phyloP scores from a whole-genome alignment of 2,329 filamentous ascomycete species.

The Hypocreales sp. region DNA sequence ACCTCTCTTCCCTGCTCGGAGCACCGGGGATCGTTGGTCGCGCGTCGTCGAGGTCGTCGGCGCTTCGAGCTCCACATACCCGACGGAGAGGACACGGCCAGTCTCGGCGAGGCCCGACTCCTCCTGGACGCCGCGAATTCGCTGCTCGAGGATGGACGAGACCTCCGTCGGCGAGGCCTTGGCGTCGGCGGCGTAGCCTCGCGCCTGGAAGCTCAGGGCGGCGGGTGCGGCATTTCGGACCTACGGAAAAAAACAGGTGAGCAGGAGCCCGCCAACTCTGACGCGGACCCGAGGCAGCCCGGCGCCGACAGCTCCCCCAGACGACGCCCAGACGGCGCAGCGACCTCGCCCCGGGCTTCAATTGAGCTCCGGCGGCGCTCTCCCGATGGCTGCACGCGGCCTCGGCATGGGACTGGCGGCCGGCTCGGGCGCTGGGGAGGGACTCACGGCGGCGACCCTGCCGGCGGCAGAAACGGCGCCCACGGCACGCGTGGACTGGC shows the following conservation, averaged over 20 bases:
- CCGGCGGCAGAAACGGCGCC: slow-evolving; percentile 83
- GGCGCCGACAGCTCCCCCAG: no score
- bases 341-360: slow-evolving; percentile 12
- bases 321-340: no score
- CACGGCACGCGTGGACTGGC: slow-evolving; percentile 90
- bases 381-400: slow-evolving; percentile 16
- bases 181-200: slow-evolving; percentile 81
- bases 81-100: slow-evolving; percentile 94
- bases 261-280: slow-evolving; percentile 34
- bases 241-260: slow-evolving; percentile 47
- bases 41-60: neutral
- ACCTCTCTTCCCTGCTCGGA: neutral
- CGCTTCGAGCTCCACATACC: slow-evolving; percentile 49
- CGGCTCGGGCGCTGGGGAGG: slow-evolving; percentile 22
- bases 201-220: slow-evolving; percentile 52
- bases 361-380: slow-evolving; percentile 18
- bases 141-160: slow-evolving; percentile 97
- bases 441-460: slow-evolving; percentile 90
- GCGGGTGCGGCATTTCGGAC: slow-evolving; percentile 74
- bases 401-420: slow-evolving; percentile 29
- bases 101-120: slow-evolving; percentile 95
- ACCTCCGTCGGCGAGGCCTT: slow-evolving; percentile 97
- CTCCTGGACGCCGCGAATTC: slow-evolving; percentile 96
- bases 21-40: neutral
- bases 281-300: no score